Evolutionary conservation across 2,329 filamentous ascomycete species (phyloP).

Genomic region (Aspergillus awamori): DNA sequence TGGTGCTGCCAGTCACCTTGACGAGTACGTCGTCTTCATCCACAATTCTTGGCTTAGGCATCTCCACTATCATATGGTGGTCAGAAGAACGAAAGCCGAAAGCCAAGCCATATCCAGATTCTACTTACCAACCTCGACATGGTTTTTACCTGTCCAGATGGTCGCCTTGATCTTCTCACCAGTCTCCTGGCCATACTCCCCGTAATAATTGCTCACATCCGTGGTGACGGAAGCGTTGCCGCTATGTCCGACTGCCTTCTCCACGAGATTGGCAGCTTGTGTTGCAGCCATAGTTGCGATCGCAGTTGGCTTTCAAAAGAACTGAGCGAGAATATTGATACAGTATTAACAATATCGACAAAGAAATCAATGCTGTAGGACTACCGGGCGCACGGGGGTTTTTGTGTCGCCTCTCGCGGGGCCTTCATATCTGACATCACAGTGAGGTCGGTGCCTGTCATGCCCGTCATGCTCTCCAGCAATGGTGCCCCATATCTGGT

Average conservation of each 20-base stretch:
- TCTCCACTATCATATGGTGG: conserved; percentile 53
- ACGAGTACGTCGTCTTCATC: conserved; percentile 78
- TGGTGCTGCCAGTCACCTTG: conserved; percentile 69
- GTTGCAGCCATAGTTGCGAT: conserved; percentile 55
- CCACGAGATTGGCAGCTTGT: conserved; percentile 68
- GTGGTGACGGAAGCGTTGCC: conserved; percentile 67
- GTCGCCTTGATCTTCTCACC: conserved; percentile 75
- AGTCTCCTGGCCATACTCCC: conserved; percentile 55
- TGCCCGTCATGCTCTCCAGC: not conserved
- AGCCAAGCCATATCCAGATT: not conserved
- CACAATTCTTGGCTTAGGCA: conserved; percentile 70
- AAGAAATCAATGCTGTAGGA: not conserved
- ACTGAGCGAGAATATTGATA: not conserved
- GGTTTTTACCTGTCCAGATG: conserved; percentile 80
- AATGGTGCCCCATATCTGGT: not conserved
- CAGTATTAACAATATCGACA: not conserved
- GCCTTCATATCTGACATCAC: conserved; percentile 22
- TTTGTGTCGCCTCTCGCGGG: not conserved
- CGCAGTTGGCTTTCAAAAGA: not conserved
- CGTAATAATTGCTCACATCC: conserved; percentile 68
- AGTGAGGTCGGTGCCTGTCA: conserved; percentile 18
- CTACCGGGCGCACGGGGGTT: not conserved
- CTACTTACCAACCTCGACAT: conserved; percentile 64
- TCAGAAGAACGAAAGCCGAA: not conserved
- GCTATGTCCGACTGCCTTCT: conserved; percentile 69